Conservation (phyloP, 140 eudicot genomes). For the Stevia rebaudiana region DNA sequence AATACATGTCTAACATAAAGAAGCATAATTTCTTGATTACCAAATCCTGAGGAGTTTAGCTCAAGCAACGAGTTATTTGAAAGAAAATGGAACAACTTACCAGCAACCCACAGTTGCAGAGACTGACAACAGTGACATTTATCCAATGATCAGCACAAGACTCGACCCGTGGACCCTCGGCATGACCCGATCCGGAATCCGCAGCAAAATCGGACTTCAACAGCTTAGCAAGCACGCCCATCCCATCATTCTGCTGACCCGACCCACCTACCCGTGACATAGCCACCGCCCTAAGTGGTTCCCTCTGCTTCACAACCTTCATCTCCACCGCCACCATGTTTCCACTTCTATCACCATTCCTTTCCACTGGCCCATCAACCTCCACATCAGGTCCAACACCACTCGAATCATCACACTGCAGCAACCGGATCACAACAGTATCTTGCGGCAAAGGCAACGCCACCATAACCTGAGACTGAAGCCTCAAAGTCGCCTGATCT, state of each 20-base stretch:
- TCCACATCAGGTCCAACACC: conserved; percentile 7
- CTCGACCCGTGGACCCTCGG: conserved; percentile 26
- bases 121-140: conserved; percentile 67
- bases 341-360: conserved; percentile 15
- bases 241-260: conserved; percentile 80
- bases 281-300: conserved; percentile 64
- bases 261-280: conserved; percentile 70
- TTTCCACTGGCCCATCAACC: conserved; percentile 14
- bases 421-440: conserved; percentile 53
- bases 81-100: conserved; percentile 41
- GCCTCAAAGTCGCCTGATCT: conserved; percentile 78
- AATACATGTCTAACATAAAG: not conserved
- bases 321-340: conserved; percentile 54
- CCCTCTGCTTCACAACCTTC: conserved; percentile 89
- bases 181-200: conserved; percentile 24
- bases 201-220: conserved; percentile 56
- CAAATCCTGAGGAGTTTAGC: no score
- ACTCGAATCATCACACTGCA: conserved; percentile 9
- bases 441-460: conserved; percentile 90
- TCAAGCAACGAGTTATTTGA: conserved; percentile 10
- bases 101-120: conserved; percentile 64
- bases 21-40: no score
- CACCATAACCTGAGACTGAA: conserved; percentile 97
- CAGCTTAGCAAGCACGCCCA: conserved; percentile 73
- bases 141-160: conserved; percentile 69